phyloP scores from a whole-genome alignment of 306 rosid species.

The Trifolium repens region DNA sequence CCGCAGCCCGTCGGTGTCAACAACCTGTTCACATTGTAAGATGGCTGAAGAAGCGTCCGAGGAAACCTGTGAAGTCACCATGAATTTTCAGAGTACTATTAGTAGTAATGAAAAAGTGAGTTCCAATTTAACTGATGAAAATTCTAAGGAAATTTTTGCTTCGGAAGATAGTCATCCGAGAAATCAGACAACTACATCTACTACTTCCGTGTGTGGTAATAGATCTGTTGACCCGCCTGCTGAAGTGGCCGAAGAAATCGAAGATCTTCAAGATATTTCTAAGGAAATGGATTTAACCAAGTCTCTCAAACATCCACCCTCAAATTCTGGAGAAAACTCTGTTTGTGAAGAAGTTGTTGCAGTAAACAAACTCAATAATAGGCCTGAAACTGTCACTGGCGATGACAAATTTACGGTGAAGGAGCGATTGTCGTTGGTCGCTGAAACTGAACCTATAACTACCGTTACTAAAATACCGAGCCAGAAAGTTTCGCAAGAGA shows the following conservation, averaged over 20 bases:
- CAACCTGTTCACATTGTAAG: slow-evolving; percentile 49
- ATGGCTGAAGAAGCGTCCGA: slow-evolving; percentile 46
- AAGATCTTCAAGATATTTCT: slow-evolving; percentile 53
- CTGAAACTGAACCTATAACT: slow-evolving; percentile 55
- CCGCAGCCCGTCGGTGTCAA: slow-evolving; percentile 33
- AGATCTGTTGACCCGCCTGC: slow-evolving; percentile 40
- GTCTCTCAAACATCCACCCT: slow-evolving; percentile 43
- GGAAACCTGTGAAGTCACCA: slow-evolving; percentile 33
- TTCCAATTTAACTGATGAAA: slow-evolving; percentile 43
- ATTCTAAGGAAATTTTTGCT: slow-evolving; percentile 38
- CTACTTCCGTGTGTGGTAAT: not conserved
- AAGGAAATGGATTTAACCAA: slow-evolving; percentile 40
- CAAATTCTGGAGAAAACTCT: slow-evolving; percentile 54
- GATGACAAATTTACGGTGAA: slow-evolving; percentile 84
- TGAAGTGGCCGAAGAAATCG: slow-evolving; percentile 43
- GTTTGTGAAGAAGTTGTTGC: slow-evolving; percentile 48
- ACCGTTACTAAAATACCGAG: slow-evolving; percentile 47
- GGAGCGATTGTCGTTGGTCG: slow-evolving; percentile 63
- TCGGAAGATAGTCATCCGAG: slow-evolving; percentile 34
- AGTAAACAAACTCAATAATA: slow-evolving; percentile 44
- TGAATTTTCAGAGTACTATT: slow-evolving; percentile 34
- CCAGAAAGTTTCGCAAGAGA: slow-evolving; percentile 63
- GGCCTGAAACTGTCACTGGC: slow-evolving; percentile 48
- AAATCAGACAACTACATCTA: slow-evolving; percentile 37
- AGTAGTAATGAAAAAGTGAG: slow-evolving; percentile 39